A percentile compares a stretch with the other conserved stretches of the same genome.
These are phyloP conservation scores for Tulasnella sp. DNA, from an alignment of 768 basidiomycete species.

Conservation along the genomic window DNA sequence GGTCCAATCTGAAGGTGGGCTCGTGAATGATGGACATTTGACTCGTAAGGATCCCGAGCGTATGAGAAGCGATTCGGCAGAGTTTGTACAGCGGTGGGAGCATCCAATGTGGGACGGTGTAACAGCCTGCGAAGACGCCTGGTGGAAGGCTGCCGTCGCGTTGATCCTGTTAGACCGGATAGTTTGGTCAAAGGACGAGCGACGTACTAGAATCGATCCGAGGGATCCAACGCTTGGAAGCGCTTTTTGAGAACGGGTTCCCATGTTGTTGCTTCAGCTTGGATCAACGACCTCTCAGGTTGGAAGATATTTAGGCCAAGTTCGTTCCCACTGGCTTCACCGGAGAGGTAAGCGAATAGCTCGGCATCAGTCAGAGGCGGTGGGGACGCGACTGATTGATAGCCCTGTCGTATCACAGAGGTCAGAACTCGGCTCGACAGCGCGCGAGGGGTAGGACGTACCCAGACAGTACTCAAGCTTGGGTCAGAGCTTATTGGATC, in stretches of 20 bases:
- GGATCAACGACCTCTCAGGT: slow-evolving; percentile 13
- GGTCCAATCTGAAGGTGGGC: slow-evolving; percentile 33
- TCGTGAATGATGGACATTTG: slow-evolving; percentile 35
- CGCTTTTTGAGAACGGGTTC: slow-evolving; percentile 9
- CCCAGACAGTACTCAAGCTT: background rate
- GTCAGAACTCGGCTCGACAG: background rate
- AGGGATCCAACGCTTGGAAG: slow-evolving; percentile 23
- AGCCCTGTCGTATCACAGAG: background rate
- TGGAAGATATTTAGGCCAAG: slow-evolving; percentile 16
- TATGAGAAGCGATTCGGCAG: slow-evolving; percentile 32
- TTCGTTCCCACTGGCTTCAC: background rate
- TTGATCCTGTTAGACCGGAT: background rate
- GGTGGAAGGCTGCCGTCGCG: slow-evolving; percentile 26
- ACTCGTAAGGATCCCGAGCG: slow-evolving; percentile 30
- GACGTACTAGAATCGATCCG: slow-evolving; percentile 29
- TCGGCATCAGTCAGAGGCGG: slow-evolving; percentile 9
- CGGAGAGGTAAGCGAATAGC: slow-evolving; percentile 8
- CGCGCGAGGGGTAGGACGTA: background rate
- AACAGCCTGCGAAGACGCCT: slow-evolving; percentile 31
- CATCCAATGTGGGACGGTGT: slow-evolving; percentile 33
- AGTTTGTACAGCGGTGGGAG: slow-evolving; percentile 31
- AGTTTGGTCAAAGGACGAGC: background rate
- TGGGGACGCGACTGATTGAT: background rate
- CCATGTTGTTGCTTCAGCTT: background rate
- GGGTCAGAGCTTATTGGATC: background rate